Base-by-base conservation (phyloP, 2,329 filamentous ascomycete species). In the Plectosphaerella sp. region DNA sequence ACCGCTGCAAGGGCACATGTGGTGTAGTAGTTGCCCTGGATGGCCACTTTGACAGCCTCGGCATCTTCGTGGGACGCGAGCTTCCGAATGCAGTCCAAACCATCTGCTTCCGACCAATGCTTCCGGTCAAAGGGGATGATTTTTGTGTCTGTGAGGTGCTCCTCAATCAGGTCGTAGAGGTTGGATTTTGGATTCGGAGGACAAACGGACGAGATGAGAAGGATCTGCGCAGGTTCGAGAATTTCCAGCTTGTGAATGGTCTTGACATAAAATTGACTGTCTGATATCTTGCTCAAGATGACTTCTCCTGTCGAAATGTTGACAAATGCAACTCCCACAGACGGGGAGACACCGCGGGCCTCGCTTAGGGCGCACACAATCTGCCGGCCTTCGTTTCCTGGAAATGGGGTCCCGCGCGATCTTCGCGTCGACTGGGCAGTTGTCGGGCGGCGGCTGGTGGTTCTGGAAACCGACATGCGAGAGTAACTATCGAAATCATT, bases 361-460 rank as follows among this genome's bases (percentile, higher is more conserved):
- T 97, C 91, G 61, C 84, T 89, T 47, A 97, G 71, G 4, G 93
- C 92, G 67, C 93, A 97, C n/a, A 97, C 76, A 50, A 96, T 83
- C 55, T 88, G 83, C 61, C 93, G 86, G 22, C 71, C 66, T 33
- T 82, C 80, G 12, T 70, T 72, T 8, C 24, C 71, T 77, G 76
- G 7, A 78, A 59, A 8, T 73, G 70, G 54, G 56, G 67, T 61
- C 2, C 68, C 64, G 6, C 72, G 71, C 28, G 77, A 78, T 49
- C 70, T 75, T 41, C 75, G 72, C 9, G 74, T 72, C 3, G 74
- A 50, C 20, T 53, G 74, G 1, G 70, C 60, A 7, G 72, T 75
- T n/a, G n/a, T 8, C 7, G 41, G 41, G 16, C 41, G 41, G 16
- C 41, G 16, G 5, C 5, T 20, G 10, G 5, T 43, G 10, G 41